phyloP scores from a whole-genome alignment of 2,329 filamentous ascomycete genomes.

The Pestalotiopsis sp. region DNA sequence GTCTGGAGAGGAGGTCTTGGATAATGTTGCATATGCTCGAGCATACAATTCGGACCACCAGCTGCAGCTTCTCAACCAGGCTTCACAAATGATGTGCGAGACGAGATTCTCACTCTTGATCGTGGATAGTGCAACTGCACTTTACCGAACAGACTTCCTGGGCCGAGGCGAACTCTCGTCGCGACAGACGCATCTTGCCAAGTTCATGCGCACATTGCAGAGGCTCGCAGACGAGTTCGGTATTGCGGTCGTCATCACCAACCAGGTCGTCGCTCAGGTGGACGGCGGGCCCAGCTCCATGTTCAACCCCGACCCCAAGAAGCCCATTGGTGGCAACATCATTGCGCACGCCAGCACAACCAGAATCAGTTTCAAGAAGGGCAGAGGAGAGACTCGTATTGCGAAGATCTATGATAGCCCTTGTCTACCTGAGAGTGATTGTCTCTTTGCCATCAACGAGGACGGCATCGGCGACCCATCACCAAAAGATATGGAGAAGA shows the following conservation, averaged over 20 bases:
- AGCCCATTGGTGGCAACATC: conserved; percentile 98
- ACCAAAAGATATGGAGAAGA: conserved; percentile 91
- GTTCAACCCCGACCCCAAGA: conserved; percentile 99
- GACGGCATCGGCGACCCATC: conserved; percentile 95
- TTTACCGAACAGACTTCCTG: conserved; percentile 95
- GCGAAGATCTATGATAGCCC: conserved; percentile 99
- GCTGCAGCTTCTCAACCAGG: conserved; percentile 90
- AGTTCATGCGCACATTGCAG: conserved; percentile 85
- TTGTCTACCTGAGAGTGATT: conserved; percentile 94
- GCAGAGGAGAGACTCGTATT: conserved; percentile 89
- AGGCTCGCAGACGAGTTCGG: conserved; percentile 83
- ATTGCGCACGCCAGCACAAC: conserved; percentile 98
- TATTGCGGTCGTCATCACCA: conserved; percentile 97
- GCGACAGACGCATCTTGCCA: conserved; percentile 84
- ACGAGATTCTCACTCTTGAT: conserved; percentile 95
- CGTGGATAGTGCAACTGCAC: conserved; percentile 91
- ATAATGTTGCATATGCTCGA: conserved; percentile 97
- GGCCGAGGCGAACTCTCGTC: conserved; percentile 97
- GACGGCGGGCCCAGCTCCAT: conserved; percentile 95
- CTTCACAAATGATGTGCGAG: conserved; percentile 98
- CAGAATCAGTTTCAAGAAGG: conserved; percentile 92
- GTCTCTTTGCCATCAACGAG: conserved; percentile 94
- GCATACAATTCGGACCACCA: conserved; percentile 99
- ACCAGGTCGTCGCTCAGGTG: conserved; percentile 97
- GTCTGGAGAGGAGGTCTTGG: conserved; percentile 94